phyloP scores from a whole-genome alignment of 2,329 filamentous ascomycete genomes.

The Neoascochyta sp. region DNA sequence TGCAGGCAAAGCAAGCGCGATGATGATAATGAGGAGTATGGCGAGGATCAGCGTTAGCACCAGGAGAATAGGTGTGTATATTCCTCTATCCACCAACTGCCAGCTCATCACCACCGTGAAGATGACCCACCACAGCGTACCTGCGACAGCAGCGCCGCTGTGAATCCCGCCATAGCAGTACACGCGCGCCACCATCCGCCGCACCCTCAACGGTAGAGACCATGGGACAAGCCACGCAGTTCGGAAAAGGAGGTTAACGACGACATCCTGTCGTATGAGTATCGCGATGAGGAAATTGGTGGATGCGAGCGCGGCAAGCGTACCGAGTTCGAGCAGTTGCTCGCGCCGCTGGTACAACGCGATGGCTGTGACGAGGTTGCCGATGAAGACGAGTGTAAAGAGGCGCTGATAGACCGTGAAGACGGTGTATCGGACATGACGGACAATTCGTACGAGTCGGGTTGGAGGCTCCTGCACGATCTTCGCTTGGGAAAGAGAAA shows the following conservation, averaged over 20 bases:
- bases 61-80: conserved; percentile 12
- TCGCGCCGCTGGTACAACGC: conserved; percentile 7
- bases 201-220: conserved; percentile 19
- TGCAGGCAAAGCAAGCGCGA: conserved; percentile 22
- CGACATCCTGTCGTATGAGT: conserved; percentile 31
- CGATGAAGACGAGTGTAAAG: conserved; percentile 42
- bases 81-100: conserved; percentile 14
- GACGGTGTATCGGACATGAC: conserved; percentile 15
- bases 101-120: conserved; percentile 35
- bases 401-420: conserved; percentile 41
- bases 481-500: no score
- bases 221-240: conserved; percentile 31
- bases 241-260: conserved; percentile 29
- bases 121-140: conserved; percentile 43
- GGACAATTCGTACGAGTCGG: conserved; percentile 10
- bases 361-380: conserved; percentile 32
- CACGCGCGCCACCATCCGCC: conserved; percentile 23
- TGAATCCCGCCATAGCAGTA: conserved; percentile 37
- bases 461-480: no score
- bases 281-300: conserved; percentile 32
- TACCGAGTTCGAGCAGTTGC: conserved; percentile 4
- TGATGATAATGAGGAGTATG: conserved; percentile 19
- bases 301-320: conserved; percentile 28
- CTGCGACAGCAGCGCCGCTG: conserved; percentile 30
- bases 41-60: conserved; percentile 20